Evolutionary conservation across 2,329 filamentous ascomycete genomes (phyloP).

Genomic region (Cadophora gregata): DNA sequence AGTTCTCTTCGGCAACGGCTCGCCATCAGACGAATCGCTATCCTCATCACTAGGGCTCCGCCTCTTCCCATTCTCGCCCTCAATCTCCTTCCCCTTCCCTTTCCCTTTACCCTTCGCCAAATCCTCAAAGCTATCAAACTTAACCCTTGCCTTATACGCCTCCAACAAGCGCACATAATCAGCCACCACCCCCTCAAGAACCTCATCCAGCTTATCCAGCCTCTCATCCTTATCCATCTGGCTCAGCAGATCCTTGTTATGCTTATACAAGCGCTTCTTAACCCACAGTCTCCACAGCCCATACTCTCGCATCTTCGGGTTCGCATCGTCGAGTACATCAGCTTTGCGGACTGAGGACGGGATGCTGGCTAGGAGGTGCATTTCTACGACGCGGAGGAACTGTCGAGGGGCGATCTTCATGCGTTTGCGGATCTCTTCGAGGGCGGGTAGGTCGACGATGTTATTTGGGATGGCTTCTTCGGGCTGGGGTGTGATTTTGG

Average conservation of each 20-base stretch:
- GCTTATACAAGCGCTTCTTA: constrained; percentile 78
- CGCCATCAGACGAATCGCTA: constrained; percentile 28
- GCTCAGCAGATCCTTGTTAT: constrained; percentile 73
- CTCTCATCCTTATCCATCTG: constrained; percentile 73
- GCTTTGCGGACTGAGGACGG: constrained; percentile 62
- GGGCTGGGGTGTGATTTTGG: constrained; percentile 54
- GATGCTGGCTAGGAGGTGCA: constrained; percentile 71
- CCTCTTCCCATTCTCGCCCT: constrained; percentile 33
- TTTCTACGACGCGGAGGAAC: constrained; percentile 76
- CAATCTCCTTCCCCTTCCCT: constrained; percentile 10
- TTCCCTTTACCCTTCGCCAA: constrained; percentile 7
- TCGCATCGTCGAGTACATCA: constrained; percentile 46
- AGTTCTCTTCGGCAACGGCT: constrained; percentile 37
- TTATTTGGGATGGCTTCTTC: constrained; percentile 55
- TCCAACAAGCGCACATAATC: constrained; percentile 73
- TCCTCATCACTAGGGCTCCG: constrained; percentile 31
- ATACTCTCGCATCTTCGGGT: constrained; percentile 65
- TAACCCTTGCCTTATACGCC: constrained; percentile 28
- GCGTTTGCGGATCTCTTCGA: constrained; percentile 62
- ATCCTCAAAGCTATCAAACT: constrained; percentile 8
- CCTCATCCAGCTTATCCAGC: constrained; percentile 74
- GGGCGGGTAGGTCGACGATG: constrained; percentile 62
- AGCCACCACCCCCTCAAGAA: constrained; percentile 69
- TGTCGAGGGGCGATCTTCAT: constrained; percentile 80
- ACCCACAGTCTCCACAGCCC: constrained; percentile 75